Conservation (phyloP, 441 rosid genomes). For the Pelargonium fulgidum region DNA sequence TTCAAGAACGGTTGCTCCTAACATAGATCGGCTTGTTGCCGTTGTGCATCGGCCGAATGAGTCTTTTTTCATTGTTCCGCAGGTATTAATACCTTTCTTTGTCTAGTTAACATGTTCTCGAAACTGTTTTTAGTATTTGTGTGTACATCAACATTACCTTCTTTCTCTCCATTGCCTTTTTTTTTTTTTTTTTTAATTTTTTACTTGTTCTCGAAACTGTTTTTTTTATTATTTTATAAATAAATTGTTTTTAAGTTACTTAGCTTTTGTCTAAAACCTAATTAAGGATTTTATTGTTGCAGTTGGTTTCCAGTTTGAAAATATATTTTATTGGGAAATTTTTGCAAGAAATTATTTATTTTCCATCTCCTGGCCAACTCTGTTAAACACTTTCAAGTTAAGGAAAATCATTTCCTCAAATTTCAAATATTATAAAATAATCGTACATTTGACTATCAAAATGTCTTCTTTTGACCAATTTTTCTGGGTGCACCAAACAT, state of each 20-base stretch:
- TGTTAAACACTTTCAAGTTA: neutral
- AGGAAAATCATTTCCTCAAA: neutral
- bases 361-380: neutral
- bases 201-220: too few species aligned
- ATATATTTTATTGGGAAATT: neutral
- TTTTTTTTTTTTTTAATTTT: too few species aligned
- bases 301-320: neutral
- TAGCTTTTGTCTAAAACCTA: too few species aligned
- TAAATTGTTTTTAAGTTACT: too few species aligned
- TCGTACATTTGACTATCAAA: neutral
- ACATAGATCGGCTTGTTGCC: constrained; percentile 54
- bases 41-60: constrained; percentile 90
- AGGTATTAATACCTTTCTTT: constrained; percentile 36
- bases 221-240: neutral
- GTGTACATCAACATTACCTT: neutral
- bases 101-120: neutral
- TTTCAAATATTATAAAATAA: neutral
- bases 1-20: constrained; percentile 60
- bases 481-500: neutral
- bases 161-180: neutral
- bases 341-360: neutral
- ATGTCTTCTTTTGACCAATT: neutral
- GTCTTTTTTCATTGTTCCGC: constrained; percentile 74
- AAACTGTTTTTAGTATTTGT: neutral
- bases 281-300: too few species aligned